These are phyloP conservation scores for Amesomyces nigricolor DNA, from an alignment of 2,329 filamentous ascomycete genomes.

Conservation along the genomic window DNA sequence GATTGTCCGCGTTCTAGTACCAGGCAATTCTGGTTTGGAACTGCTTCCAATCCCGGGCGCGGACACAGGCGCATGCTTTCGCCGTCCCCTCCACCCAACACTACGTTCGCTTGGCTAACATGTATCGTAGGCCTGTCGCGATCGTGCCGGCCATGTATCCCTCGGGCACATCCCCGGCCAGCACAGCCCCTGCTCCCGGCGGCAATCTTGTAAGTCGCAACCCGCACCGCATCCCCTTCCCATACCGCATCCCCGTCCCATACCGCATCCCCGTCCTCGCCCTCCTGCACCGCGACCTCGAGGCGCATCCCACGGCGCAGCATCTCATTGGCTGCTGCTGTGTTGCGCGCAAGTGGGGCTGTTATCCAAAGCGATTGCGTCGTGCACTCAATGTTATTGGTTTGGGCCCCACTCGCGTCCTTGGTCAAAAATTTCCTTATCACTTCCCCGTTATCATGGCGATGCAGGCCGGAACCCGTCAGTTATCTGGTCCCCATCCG, in stretches of 20 bases:
- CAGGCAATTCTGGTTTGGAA: too few species aligned
- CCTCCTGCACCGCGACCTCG: background rate
- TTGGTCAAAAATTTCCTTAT: conserved; percentile 28
- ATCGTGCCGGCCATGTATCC: conserved; percentile 28
- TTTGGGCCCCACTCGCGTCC: conserved; percentile 16
- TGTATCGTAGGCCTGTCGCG: conserved; percentile 20
- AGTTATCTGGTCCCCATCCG: conserved; percentile 21
- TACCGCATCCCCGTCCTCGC: background rate
- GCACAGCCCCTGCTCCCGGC: conserved; percentile 33
- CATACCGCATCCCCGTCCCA: background rate
- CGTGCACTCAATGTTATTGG: conserved; percentile 15
- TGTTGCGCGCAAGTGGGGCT: background rate
- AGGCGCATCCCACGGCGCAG: background rate
- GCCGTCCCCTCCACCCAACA: background rate
- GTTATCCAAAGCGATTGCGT: background rate
- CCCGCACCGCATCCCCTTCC: background rate
- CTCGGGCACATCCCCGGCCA: conserved; percentile 35
- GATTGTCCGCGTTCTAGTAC: too few species aligned
- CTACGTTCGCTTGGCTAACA: conserved; percentile 9
- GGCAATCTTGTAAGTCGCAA: conserved; percentile 36
- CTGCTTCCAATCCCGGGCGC: too few species aligned
- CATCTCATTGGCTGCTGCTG: conserved; percentile 10
- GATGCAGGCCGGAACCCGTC: conserved; percentile 6
- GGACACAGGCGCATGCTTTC: too few species aligned
- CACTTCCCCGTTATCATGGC: conserved; percentile 24